Base-by-base conservation (phyloP, 2,329 filamentous ascomycete genomes). In the Colletotrichum lentis region DNA sequence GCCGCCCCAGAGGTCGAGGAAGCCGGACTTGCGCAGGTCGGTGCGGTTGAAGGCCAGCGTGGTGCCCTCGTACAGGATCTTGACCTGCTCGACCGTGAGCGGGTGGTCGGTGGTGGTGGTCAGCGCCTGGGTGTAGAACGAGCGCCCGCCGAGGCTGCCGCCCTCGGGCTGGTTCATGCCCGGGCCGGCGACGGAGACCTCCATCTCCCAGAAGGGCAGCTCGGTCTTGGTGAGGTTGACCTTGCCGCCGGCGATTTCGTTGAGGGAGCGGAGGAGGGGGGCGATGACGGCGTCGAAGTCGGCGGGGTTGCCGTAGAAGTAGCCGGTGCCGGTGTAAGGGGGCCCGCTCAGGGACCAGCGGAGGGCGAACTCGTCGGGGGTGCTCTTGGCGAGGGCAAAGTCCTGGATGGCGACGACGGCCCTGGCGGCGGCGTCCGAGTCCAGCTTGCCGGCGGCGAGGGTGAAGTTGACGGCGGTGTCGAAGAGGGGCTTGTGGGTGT, bases 1-100 rank as follows among this genome's bases (percentile, higher is more conserved):
- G 20, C 67, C 69, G 54, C 62, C 69, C 69, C 69, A 71, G 55
- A 71, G 66, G 50, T 71, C 69, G 50, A 71, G 59, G 69, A 69
- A 71, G 44, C 69, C 69, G 10, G 66, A 67, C 58, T 62, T 59
- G 58, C 54, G 47, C 1, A 71, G 53, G 37, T 71, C 69, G 24
- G 62, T 71, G 50, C 67, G 69, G 55, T 60, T 63, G 54, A 71
- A 71, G 56, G 50, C 50, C 3, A 69, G 27, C 3, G 53, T 63
- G 20, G 62, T 66, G 67, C 53, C 58, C 62, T 69, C 47, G 59
- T 54, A 62, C 22, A 71, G 69, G 14, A 41, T 56, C 54, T 59
- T 62, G 59, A 52, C 62, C 69, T 67, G 69, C 3, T 60, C 62
- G 16, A 53, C 47, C 11, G 67, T 71, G 18, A 71, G 56, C 22